These are phyloP conservation scores for Fusarium pseudoanthophilum DNA, from an alignment of 2,329 filamentous ascomycete genomes.

Conservation along the genomic window DNA sequence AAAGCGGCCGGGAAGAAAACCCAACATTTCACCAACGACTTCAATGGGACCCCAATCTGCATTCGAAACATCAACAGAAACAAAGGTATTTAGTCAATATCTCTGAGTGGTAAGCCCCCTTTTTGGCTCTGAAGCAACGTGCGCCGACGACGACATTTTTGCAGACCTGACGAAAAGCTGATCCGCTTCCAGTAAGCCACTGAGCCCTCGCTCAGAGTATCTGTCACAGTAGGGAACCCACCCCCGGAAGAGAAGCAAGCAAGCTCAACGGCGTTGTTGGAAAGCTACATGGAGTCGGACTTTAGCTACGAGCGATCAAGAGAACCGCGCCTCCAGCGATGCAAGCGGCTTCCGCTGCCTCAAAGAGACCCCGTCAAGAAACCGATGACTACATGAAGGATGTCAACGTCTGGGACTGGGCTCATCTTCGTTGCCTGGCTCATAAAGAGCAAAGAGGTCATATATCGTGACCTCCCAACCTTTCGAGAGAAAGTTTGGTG, in stretches of 20 bases:
- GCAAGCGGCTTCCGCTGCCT: no score
- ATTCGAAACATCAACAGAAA: rapidly evolving
- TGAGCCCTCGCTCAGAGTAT: rapidly evolving
- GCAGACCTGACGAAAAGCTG: neutral
- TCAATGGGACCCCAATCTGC: rapidly evolving
- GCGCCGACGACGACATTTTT: no score
- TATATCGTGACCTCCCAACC: neutral
- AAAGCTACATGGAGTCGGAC: rapidly evolving
- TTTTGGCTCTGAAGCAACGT: neutral
- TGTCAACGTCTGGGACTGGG: rapidly evolving
- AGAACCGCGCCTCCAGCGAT: no score
- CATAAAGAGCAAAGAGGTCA: neutral
- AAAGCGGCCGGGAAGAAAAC: rapidly evolving
- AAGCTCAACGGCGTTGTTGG: neutral
- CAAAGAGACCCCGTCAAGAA: no score
- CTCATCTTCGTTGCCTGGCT: neutral
- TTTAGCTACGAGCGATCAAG: neutral
- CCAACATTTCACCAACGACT: rapidly evolving
- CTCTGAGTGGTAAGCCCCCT: neutral
- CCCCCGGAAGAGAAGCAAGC: rapidly evolving
- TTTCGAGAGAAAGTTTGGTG: neutral
- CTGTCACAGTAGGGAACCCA: rapidly evolving
- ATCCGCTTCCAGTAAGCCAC: rapidly evolving
- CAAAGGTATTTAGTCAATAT: rapidly evolving
- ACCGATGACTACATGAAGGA: rapidly evolving